Conservation (phyloP, 805 yeast genomes). For the Monosporozyma aerobia region DNA sequence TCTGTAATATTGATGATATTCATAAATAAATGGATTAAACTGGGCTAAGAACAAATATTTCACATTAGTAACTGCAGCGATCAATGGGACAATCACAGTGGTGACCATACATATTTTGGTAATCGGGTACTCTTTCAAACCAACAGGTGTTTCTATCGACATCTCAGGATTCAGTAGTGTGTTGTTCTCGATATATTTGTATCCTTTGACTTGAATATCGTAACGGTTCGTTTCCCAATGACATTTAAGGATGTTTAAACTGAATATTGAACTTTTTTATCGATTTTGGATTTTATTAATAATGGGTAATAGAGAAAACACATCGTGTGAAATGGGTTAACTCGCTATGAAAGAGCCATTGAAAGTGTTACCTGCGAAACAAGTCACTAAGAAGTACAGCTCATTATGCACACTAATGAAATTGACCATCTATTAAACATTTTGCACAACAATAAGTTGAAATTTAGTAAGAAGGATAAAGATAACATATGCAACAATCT, state of each 20-base stretch:
- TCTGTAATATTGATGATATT: slow-evolving; percentile 53
- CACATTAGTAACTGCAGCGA: slow-evolving; percentile 21
- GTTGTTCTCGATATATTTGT: too few species aligned
- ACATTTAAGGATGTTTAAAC: background rate
- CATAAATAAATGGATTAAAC: slow-evolving; percentile 41
- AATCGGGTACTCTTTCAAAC: slow-evolving; percentile 19
- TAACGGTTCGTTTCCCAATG: background rate
- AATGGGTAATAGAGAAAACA: background rate
- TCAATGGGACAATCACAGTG: slow-evolving; percentile 19
- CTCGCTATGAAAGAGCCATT: background rate
- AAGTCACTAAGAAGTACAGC: background rate
- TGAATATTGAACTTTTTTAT: background rate
- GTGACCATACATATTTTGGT: slow-evolving; percentile 22
- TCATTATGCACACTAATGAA: background rate
- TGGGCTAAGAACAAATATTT: slow-evolving; percentile 24
- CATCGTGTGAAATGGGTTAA: background rate
- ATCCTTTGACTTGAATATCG: background rate
- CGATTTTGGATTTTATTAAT: background rate
- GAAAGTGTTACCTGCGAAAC: background rate
- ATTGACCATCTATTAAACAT: background rate
- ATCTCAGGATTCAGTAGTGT: slow-evolving; percentile 1
- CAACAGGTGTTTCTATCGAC: slow-evolving; percentile 14
- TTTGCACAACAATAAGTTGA: background rate
- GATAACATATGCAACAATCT: slow-evolving; percentile 14
- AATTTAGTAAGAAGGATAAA: background rate